Conservation (phyloP, 495 filamentous ascomycete species). For the Cercophora scortea region DNA sequence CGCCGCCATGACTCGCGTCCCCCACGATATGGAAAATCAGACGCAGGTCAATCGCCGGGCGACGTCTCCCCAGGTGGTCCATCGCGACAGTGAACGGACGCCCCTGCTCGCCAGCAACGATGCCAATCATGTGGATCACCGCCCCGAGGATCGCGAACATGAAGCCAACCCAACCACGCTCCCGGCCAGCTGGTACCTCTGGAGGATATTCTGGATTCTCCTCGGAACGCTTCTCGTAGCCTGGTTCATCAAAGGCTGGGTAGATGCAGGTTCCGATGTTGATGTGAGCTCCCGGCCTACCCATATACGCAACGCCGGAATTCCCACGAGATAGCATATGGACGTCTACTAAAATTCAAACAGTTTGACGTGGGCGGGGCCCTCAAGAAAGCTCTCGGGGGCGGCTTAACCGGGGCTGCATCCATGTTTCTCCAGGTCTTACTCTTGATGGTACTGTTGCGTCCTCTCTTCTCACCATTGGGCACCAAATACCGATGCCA, state of each 20-base stretch:
- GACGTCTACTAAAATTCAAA: background rate
- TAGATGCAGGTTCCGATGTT: constrained; percentile 22
- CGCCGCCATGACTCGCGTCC: too few species aligned
- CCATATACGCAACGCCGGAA: background rate
- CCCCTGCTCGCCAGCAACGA: too few species aligned
- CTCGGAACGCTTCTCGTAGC: constrained; percentile 8
- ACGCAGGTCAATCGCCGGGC: too few species aligned
- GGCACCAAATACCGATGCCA: background rate
- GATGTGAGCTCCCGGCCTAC: constrained; percentile 6
- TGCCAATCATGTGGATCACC: too few species aligned
- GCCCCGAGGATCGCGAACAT: too few species aligned
- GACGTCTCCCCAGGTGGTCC: too few species aligned
- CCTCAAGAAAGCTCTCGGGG: constrained; percentile 22
- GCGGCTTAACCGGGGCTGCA: constrained; percentile 23
- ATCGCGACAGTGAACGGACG: too few species aligned
- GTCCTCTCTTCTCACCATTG: background rate
- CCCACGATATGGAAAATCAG: too few species aligned
- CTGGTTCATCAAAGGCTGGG: constrained; percentile 25
- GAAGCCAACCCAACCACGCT: too few species aligned
- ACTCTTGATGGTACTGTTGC: constrained; percentile 21
- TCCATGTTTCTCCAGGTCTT: constrained; percentile 29
- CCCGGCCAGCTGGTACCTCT: constrained; percentile 5
- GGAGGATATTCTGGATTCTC: constrained; percentile 18
- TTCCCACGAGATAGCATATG: too few species aligned
- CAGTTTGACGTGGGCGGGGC: constrained; percentile 22